These are phyloP conservation scores for Houttuynia cordata DNA, from an alignment of 164 flowering plant genomes.

Conservation along the genomic window DNA sequence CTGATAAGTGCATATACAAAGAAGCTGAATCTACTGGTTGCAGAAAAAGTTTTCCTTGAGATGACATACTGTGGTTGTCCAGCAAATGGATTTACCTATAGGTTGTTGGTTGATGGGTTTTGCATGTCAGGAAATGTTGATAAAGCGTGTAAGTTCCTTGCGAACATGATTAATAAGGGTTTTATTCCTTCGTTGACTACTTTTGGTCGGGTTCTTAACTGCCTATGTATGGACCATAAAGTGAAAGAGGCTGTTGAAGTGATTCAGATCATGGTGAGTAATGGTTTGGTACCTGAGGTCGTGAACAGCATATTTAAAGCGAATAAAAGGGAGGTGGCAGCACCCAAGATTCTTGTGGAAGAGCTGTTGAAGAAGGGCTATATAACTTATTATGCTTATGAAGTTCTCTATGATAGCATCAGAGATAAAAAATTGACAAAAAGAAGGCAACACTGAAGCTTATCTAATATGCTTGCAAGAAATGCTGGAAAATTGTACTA, in stretches of 20 bases:
- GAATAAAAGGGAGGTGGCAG: conserved; percentile 67
- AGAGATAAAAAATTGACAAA: conserved; percentile 51
- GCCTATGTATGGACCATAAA: conserved; percentile 52
- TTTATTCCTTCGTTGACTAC: conserved; percentile 55
- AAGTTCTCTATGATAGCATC: conserved; percentile 66
- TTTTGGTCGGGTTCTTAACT: conserved; percentile 70
- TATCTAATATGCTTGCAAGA: too few species aligned
- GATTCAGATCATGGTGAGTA: conserved; percentile 56
- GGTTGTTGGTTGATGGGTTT: conserved; percentile 67
- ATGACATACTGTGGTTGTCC: conserved; percentile 36
- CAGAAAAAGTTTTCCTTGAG: conserved; percentile 43
- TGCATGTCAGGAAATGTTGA: conserved; percentile 55
- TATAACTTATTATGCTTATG: conserved; percentile 63
- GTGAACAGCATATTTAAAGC: conserved; percentile 67
- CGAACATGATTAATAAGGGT: conserved; percentile 40
- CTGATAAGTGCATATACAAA: conserved; percentile 57
- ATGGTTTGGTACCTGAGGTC: conserved; percentile 65
- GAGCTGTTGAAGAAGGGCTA: conserved; percentile 61
- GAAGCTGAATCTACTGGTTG: conserved; percentile 41
- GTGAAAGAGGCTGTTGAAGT: conserved; percentile 62
- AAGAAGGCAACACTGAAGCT: conserved; percentile 15
- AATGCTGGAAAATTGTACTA: too few species aligned
- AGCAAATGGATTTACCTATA: conserved; percentile 63
- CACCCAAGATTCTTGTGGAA: conserved; percentile 82
- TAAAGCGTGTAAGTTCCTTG: conserved; percentile 39